A percentile compares a stretch with the other conserved stretches of the same genome.
Conservation (phyloP, 1,284 basidiomycete genomes). For the Ganoderma lucidum region DNA sequence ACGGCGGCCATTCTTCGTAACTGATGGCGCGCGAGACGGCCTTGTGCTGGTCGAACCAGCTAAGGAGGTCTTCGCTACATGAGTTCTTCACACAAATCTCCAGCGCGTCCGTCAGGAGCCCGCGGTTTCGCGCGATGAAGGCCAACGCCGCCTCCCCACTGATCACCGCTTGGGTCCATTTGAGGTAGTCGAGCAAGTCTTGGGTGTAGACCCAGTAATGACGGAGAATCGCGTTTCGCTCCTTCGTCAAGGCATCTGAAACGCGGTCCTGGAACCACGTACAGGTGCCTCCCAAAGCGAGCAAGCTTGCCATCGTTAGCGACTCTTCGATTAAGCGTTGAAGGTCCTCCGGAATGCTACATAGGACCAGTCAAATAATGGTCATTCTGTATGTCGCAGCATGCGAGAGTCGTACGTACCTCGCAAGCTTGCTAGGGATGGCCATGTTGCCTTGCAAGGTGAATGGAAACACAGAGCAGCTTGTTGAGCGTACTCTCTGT, state of each 20-base stretch:
- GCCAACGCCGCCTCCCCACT: neutral
- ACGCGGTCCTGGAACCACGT: neutral
- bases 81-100: neutral
- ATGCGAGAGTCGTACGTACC: no score
- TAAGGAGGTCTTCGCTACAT: neutral
- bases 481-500: no score
- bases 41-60: no score
- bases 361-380: no score
- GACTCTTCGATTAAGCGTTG: no score
- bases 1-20: no score
- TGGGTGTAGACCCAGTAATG: neutral
- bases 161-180: neutral
- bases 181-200: neutral
- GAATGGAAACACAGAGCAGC: no score
- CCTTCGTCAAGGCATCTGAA: neutral
- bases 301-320: neutral
- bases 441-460: no score
- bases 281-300: neutral
- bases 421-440: no score
- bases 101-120: neutral
- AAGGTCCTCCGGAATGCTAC: no score
- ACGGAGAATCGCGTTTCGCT: neutral
- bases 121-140: neutral
- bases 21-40: no score
- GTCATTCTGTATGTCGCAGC: no score